Evolutionary conservation across 1,284 basidiomycete species (phyloP), one percentile per base, ranked within the genome.

Genomic region (Takashimella tepidaria): DNA sequence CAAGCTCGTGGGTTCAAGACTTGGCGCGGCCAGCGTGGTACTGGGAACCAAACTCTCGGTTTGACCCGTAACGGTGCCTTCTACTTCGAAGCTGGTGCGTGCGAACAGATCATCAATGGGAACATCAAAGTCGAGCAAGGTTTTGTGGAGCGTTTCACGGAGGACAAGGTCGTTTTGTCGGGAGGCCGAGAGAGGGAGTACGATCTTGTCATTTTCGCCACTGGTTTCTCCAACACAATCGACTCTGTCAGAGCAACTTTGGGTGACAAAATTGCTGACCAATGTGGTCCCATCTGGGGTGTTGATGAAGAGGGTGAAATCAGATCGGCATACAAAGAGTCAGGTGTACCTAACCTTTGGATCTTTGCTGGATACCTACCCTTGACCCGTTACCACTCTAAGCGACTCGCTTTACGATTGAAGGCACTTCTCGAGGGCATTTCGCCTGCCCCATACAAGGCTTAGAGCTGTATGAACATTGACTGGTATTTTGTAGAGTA

Each of bases 181-280:
- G 66, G 59, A 10, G 63, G 49, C 1, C 54, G 64, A 5, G 80
- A 81, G 56, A 62, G 85, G 25, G 72, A 81, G 10, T 84, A 82
- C 12, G 86, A 89, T 65, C 79, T 86, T 5, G 79, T 89, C 24
- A 60, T 89, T 13, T 82, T 83, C 67, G 82, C 83, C 3, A 86
- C 83, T 8, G 84, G 84, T 79, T 84, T 64, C 53, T 56, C 56
- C 31, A 60, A 60, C 58, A 61, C 63, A 5, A 59, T 65, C 45
- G 67, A 70, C 25, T 76, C 79, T 12, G 71, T 83, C 27, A 40
- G 51, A 26, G 23, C 13, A 11, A 63, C 61, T 3, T 59, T 80
- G 20, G 79, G 79, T 0, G 76, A 82, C n/a, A 78, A 82, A 10
- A 70, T 83, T 8, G 79, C 76, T 2, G 67, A 76, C 21, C 74